phyloP scores from a whole-genome alignment of 805 yeast species.

The Candida morakotiae region DNA sequence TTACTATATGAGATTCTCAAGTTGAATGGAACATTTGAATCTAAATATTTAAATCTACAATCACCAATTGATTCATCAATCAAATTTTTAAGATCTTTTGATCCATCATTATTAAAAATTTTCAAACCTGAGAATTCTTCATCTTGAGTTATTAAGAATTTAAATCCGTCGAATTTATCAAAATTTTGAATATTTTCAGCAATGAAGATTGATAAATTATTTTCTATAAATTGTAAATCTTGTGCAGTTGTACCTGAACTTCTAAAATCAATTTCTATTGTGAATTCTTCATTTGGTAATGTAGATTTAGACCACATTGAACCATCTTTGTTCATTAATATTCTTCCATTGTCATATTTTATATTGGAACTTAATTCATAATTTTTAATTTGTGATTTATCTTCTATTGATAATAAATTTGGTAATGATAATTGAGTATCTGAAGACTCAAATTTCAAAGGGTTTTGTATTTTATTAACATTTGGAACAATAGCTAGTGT shows the following conservation, averaged over 20 bases:
- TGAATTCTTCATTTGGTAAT: slow-evolving; percentile 37
- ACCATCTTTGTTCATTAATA: slow-evolving; percentile 16
- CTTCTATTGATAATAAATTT: slow-evolving; percentile 23
- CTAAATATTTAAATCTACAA: slow-evolving; percentile 58
- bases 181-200: slow-evolving; percentile 51
- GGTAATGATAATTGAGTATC: slow-evolving; percentile 25
- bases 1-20: slow-evolving; percentile 53
- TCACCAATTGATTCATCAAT: slow-evolving; percentile 44
- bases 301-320: slow-evolving; percentile 17
- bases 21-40: slow-evolving; percentile 67
- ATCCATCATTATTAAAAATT: slow-evolving; percentile 59
- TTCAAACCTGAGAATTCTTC: slow-evolving; percentile 51
- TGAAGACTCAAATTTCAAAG: neutral
- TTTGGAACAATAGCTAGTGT: slow-evolving; percentile 1
- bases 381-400: slow-evolving; percentile 18
- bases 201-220: slow-evolving; percentile 9
- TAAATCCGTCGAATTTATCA: slow-evolving; percentile 56
- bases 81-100: slow-evolving; percentile 27
- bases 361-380: slow-evolving; percentile 55
- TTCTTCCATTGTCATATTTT: slow-evolving; percentile 78
- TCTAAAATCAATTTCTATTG: slow-evolving; percentile 61
- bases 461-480: neutral
- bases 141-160: slow-evolving; percentile 50
- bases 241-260: slow-evolving; percentile 43
- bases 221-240: slow-evolving; percentile 7